Evolutionary conservation across 352 stramenopile genomes (phyloP), one percentile per base, ranked within the genome.

Genomic region (Peronosclerospora sorghi): DNA sequence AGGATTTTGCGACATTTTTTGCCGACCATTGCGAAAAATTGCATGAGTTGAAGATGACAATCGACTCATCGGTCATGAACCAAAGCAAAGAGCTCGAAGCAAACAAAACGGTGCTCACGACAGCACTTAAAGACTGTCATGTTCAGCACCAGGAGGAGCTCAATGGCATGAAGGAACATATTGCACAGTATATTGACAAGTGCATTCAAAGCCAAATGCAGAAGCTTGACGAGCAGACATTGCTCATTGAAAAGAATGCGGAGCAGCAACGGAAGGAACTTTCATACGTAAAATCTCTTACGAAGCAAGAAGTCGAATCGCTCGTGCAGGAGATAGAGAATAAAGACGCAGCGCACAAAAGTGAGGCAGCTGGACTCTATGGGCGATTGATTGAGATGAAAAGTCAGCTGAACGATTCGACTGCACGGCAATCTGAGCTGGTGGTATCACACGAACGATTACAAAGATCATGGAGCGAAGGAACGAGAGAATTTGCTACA

Each of bases 181-280:
- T 81, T 19, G 48, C 53, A 26, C 43, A 65, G 51, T 70, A 63
- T 20, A 56, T 81, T 28, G 66, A 73, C 18, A 65, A 62, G 26
- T 74, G 60, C 39, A 57, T 71, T 15, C 51, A 70, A 28, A 59
- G 32, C 8, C 63, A 76, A 37, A 21, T 43, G 2, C 47, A 61
- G 30, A 71, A 69, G 30, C 58, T 81, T 6, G 21, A 62, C 14
- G 57, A 75, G 28, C 65, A 81, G 30, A 73, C 68, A n/a, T 21
- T 39, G 23, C 39, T 77, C 5, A 56, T 81, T 21, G 52, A 75
- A 46, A 51, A 56, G 35, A 68, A 54, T 20, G 37, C 51, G 12
- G 37, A 41, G 17, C 53, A 59, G 1, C 65, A 77, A 29, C 51
- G 71, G 21, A 54, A 61, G 18, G 53, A 77, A 17, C 41, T 81